Evolutionary conservation across 129 eudicot species (phyloP), one percentile per base, ranked within the genome.

Genomic region (Flaveria brownii): DNA sequence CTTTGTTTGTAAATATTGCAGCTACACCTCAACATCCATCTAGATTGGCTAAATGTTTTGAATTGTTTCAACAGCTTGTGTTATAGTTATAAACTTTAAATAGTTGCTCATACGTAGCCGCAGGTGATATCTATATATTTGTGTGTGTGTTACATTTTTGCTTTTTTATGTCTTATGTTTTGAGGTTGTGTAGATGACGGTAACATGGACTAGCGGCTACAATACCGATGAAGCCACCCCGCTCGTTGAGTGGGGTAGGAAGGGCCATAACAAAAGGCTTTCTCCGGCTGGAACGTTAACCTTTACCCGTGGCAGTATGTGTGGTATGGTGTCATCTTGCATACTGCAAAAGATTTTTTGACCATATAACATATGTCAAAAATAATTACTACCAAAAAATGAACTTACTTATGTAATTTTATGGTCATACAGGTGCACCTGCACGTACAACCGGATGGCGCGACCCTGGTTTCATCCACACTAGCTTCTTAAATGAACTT

Each of bases 141-240:
- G 13, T 45, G 12, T 6, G 9, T 45, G 14, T 45, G 14, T 36
- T 36, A 36, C 41, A 36, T 4, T 36, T 36, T 36, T 36, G 6
- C 7, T 5, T 4, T 36, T 36, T 36, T 36, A 36, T 36, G 41
- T 36, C 41, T 36, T 36, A 9, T 45, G 49, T 8, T 45, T 2
- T 10, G 49, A 9, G 49, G 11, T 45, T 60, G 39, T 28, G 45
- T 1, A 62, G 68, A 62, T 93, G 97, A 90, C 98, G 16, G 91
- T 90, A 30, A 90, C 98, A 11, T 93, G 98, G 97, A 88, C 98
- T 17, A 93, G 98, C 68, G 98, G 98, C 72, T 93, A 93, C 75
- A 87, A 87, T 83, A 85, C 82, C 18, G 91, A 90, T 81, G 95
- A 93, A 78, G 98, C 98, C 20, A 72, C 77, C 55, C 88, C 98